These are phyloP conservation scores for Sphaerulina musiva DNA, from an alignment of 2,329 filamentous ascomycete species.

Conservation along the genomic window DNA sequence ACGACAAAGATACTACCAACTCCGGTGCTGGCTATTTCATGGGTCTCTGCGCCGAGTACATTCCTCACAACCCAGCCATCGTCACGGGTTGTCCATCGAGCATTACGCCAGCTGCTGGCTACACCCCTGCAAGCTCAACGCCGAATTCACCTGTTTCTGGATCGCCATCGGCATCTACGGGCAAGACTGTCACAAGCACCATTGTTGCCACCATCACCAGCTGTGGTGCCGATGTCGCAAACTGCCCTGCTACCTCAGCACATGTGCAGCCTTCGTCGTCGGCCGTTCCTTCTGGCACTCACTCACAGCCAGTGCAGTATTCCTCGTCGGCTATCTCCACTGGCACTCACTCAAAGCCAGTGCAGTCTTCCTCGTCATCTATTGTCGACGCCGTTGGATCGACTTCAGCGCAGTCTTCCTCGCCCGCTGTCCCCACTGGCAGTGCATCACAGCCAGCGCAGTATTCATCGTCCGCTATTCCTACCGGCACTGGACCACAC, in stretches of 20 bases:
- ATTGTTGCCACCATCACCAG: slow-evolving; percentile 36
- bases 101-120: slow-evolving; percentile 44
- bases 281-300: slow-evolving; percentile 12
- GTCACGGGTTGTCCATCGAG: slow-evolving; percentile 63
- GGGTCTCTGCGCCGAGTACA: slow-evolving; percentile 76
- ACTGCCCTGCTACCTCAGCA: slow-evolving; percentile 31
- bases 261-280: slow-evolving; percentile 13
- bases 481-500: too few species aligned
- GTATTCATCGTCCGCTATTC: too few species aligned
- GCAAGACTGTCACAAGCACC: slow-evolving; percentile 23
- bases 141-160: slow-evolving; percentile 10
- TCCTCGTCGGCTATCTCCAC: not conserved
- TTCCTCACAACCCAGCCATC: slow-evolving; percentile 74
- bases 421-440: too few species aligned
- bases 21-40: slow-evolving; percentile 76
- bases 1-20: slow-evolving; percentile 58
- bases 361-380: too few species aligned
- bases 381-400: slow-evolving; percentile 8
- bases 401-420: too few species aligned
- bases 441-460: too few species aligned
- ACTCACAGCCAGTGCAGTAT: not conserved
- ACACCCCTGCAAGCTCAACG: slow-evolving; percentile 13
- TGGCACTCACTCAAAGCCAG: too few species aligned
- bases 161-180: slow-evolving; percentile 2
- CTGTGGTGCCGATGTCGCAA: slow-evolving; percentile 35